These are phyloP conservation scores for Leptographium procerum DNA, from an alignment of 2,329 filamentous ascomycete species.

Conservation along the genomic window DNA sequence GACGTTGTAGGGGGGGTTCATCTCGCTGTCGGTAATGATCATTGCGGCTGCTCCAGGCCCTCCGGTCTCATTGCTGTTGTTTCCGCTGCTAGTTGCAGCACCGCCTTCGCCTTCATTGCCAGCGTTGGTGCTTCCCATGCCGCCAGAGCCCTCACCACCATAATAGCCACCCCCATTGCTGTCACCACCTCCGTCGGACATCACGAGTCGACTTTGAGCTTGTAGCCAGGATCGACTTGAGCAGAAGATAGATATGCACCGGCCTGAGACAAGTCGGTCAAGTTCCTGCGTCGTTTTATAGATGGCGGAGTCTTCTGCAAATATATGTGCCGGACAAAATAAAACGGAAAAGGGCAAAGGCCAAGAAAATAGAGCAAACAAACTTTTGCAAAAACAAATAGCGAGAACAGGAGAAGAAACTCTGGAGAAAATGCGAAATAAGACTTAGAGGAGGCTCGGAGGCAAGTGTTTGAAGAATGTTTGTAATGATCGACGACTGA, in stretches of 20 bases:
- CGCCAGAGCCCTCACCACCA: not conserved
- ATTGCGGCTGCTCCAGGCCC: not conserved
- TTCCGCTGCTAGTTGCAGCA: not conserved
- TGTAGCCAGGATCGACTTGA: not conserved
- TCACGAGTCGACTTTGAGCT: not conserved
- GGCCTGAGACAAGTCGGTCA: not conserved
- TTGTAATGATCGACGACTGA: not conserved
- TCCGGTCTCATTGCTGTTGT: not conserved
- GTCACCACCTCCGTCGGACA: not conserved
- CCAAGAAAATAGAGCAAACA: not conserved
- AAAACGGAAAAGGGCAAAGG: not conserved
- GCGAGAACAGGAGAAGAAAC: too few species aligned
- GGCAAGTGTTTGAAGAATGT: not conserved
- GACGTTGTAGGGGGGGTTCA: not conserved
- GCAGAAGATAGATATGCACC: too few species aligned
- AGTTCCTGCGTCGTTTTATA: not conserved
- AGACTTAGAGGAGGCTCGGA: too few species aligned
- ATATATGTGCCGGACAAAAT: not conserved
- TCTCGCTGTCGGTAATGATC: not conserved
- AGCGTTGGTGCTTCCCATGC: not conserved
- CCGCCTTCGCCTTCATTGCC: not conserved
- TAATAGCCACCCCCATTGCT: not conserved
- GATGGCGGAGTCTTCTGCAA: not conserved
- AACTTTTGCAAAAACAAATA: not conserved
- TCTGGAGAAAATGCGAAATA: too few species aligned